Evolutionary conservation across 495 filamentous ascomycete species (phyloP).

Genomic region (Penicillium canariense): DNA sequence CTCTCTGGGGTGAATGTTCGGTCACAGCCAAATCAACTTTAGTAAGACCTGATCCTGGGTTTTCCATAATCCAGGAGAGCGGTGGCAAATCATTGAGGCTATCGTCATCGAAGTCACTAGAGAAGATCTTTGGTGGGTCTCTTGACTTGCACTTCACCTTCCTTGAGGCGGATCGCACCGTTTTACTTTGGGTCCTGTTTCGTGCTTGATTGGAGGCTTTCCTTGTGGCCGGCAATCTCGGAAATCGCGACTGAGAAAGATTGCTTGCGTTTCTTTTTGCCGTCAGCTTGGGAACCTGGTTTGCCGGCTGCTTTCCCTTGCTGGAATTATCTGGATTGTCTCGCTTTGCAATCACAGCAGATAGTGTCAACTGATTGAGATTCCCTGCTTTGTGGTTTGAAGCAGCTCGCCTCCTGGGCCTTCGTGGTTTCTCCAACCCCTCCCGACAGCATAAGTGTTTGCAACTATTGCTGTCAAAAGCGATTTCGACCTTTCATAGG

Average conservation of each 20-base stretch:
- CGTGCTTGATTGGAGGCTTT: not conserved
- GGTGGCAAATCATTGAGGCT: slow-evolving; percentile 44
- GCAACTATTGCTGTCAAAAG: slow-evolving; percentile 48
- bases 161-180: not conserved
- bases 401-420: slow-evolving; percentile 40
- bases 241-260: not conserved
- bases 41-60: not conserved
- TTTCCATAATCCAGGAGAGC: slow-evolving; percentile 29
- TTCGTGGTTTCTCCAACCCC: slow-evolving; percentile 76
- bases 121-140: slow-evolving; percentile 11
- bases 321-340: not conserved
- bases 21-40: not conserved
- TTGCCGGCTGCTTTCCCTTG: not conserved
- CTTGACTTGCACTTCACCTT: not conserved
- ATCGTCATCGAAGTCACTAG: slow-evolving; percentile 37
- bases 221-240: not conserved
- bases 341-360: slow-evolving; percentile 30
- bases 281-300: not conserved
- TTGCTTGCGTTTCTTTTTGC: not conserved
- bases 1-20: not conserved
- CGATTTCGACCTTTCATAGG: slow-evolving; percentile 27
- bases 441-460: slow-evolving; percentile 89
- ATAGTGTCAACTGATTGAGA: slow-evolving; percentile 30
- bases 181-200: not conserved
- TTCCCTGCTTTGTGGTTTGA: slow-evolving; percentile 19